Evolutionary conservation across 306 rosid species (phyloP).

Genomic region (Sechiopsis laciniata): DNA sequence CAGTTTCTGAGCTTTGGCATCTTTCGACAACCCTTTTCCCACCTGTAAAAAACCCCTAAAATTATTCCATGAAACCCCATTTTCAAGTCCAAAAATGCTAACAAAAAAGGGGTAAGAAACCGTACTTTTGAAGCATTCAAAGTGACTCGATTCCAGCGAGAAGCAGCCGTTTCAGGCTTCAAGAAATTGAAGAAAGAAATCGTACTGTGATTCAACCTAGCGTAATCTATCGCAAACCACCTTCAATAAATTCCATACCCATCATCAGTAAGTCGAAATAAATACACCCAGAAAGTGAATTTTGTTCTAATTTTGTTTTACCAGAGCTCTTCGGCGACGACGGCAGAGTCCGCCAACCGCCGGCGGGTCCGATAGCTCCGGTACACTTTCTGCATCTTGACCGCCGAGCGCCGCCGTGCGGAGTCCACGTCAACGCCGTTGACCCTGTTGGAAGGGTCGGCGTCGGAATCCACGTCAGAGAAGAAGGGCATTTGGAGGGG

Average conservation of each 20-base stretch:
- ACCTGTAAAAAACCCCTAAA: constrained; percentile 49
- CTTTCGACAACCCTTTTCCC: constrained; percentile 74
- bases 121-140: constrained; percentile 76
- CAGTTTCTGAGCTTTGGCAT: constrained; percentile 79
- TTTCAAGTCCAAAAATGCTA: neutral
- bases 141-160: constrained; percentile 63
- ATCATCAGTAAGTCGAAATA: neutral
- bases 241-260: constrained; percentile 27
- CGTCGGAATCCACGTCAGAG: constrained; percentile 9
- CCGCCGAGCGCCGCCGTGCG: constrained; percentile 35
- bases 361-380: constrained; percentile 92
- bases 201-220: constrained; percentile 60
- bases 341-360: constrained; percentile 84
- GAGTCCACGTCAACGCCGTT: neutral
- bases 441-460: neutral
- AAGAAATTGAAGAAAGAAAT: constrained; percentile 70
- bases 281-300: neutral
- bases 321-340: constrained; percentile 95
- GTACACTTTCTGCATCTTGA: constrained; percentile 65
- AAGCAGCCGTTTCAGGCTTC: constrained; percentile 49
- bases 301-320: constrained; percentile 21
- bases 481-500: neutral
- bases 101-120: neutral
- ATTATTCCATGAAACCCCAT: neutral
- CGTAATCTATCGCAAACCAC: constrained; percentile 81